Evolutionary conservation across 139 green algal genomes (phyloP), one percentile per base, ranked within the genome.

Genomic region (Chlorella sorokiniana): DNA sequence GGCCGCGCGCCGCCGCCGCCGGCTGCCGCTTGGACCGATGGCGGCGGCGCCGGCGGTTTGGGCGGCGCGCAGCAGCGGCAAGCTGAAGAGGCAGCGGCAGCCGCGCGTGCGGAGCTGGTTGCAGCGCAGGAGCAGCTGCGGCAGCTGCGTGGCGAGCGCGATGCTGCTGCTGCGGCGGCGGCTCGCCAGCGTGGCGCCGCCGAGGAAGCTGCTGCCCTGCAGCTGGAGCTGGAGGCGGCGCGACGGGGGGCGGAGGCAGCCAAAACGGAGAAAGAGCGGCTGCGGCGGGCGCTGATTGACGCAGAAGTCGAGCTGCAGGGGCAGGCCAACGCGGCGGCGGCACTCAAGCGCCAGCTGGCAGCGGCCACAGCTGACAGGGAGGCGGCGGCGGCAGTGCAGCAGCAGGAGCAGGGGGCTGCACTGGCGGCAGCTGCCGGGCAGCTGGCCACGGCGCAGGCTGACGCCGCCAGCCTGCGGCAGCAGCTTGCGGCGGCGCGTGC

Each of bases 301-400:
- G 78, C 78, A 25, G 78, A 83, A 38, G 77, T 83, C 5, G 78
- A 83, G 65, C 65, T 83, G 65, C 78, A 83, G 65, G 51, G 67
- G 0, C 48, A 64, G 27, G 29, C 37, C 9, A 77, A 69, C 37
- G 65, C 69, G 18, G 51, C 38, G 4, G 65, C 35, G 25, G 48
- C 62, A 9, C 67, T 83, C 22, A 29, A 52, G n/a, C 25, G 23
- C 44, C 63, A 82, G 63, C 59, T 76, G 25, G 33, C 63, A 7
- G 77, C 40, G 25, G 52, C 37, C 4, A n/a, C n/a, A n/a, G n/a
- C n/a, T n/a, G n/a, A n/a, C n/a, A n/a, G n/a, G n/a, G n/a, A n/a
- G n/a, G n/a, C n/a, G n/a, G n/a, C n/a, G n/a, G n/a, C n/a, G n/a
- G n/a, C 41, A 56, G 68, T 8, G 40, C 68, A 75, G 67, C 11